Evolutionary conservation across 2,329 filamentous ascomycete genomes (phyloP).

Genomic region (Colletotrichum gloeosporioides): DNA sequence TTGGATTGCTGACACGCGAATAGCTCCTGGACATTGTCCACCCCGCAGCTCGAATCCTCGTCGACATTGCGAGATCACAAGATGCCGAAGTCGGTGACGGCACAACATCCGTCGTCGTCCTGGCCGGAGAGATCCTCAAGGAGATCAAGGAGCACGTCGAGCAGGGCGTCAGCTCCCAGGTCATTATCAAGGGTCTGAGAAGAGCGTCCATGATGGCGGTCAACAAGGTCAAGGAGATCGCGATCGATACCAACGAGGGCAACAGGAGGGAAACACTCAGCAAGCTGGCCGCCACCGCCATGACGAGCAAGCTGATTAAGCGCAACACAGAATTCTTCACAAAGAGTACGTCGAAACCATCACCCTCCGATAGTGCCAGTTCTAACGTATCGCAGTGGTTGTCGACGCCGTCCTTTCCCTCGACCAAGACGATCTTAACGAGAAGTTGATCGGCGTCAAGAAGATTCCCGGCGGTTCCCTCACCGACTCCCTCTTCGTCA

Average conservation of each 20-base stretch:
- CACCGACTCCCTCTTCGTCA: slow-evolving; percentile 95
- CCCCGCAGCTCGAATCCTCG: slow-evolving; percentile 94
- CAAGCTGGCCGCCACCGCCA: slow-evolving; percentile 92
- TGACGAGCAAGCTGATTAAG: slow-evolving; percentile 99
- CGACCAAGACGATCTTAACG: slow-evolving; percentile 96
- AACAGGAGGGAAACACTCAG: slow-evolving; percentile 86
- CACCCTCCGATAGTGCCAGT: not conserved
- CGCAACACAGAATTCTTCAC: slow-evolving; percentile 97
- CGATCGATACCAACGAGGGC: slow-evolving; percentile 80
- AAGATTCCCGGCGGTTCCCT: slow-evolving; percentile 96
- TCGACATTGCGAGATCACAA: slow-evolving; percentile 98
- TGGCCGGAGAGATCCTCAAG: slow-evolving; percentile 97
- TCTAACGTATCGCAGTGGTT: slow-evolving; percentile 70
- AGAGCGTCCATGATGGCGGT: slow-evolving; percentile 89
- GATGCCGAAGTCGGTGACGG: slow-evolving; percentile 98
- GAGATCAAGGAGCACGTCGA: slow-evolving; percentile 96
- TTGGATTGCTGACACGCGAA: not conserved
- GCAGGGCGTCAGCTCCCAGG: slow-evolving; percentile 95
- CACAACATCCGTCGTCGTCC: slow-evolving; percentile 94
- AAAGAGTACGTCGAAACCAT: slow-evolving; percentile 70
- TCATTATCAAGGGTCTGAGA: slow-evolving; percentile 94
- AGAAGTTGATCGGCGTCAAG: slow-evolving; percentile 97
- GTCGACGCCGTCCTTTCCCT: slow-evolving; percentile 95
- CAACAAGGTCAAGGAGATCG: slow-evolving; percentile 99
- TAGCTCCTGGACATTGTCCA: slow-evolving; percentile 98